These are phyloP conservation scores for Chrysanthemum seticuspe DNA, from an alignment of 129 eudicot species.

Conservation along the genomic window DNA sequence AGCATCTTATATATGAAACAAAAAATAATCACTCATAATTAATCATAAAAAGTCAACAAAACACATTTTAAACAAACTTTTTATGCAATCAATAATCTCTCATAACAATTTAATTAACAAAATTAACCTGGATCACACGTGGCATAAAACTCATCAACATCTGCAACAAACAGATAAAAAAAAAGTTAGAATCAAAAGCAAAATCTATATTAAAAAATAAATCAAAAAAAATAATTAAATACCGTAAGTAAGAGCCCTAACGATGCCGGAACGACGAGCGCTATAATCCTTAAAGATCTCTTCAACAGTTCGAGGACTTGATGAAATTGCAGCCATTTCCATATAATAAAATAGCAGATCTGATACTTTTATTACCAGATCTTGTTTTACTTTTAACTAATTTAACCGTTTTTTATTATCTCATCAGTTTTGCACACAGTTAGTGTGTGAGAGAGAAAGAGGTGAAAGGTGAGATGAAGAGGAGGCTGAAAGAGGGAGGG, in stretches of 20 bases:
- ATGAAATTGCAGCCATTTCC: constrained; percentile 66
- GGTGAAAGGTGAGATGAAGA: neutral
- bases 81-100: too few relatives aligned
- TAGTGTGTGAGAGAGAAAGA: constrained; percentile 7
- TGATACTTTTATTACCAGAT: constrained; percentile 16
- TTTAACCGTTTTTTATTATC: too few relatives aligned
- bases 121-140: constrained; percentile 80
- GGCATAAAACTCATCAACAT: constrained; percentile 73
- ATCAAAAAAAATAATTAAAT: neutral
- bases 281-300: constrained; percentile 84
- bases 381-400: too few relatives aligned
- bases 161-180: constrained; percentile 34
- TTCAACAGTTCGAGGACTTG: constrained; percentile 80
- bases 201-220: neutral
- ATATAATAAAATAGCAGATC: constrained; percentile 27
- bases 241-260: constrained; percentile 82
- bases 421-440: constrained; percentile 23
- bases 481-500: constrained; percentile 28
- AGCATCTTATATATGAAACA: too few relatives aligned
- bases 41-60: too few relatives aligned
- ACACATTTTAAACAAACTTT: too few relatives aligned
- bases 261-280: constrained; percentile 66
- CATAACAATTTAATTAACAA: too few relatives aligned
- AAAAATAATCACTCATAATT: too few relatives aligned
- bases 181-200: neutral